Conservation (phyloP, 2,329 filamentous ascomycete genomes). For the Cercospora janseana region DNA sequence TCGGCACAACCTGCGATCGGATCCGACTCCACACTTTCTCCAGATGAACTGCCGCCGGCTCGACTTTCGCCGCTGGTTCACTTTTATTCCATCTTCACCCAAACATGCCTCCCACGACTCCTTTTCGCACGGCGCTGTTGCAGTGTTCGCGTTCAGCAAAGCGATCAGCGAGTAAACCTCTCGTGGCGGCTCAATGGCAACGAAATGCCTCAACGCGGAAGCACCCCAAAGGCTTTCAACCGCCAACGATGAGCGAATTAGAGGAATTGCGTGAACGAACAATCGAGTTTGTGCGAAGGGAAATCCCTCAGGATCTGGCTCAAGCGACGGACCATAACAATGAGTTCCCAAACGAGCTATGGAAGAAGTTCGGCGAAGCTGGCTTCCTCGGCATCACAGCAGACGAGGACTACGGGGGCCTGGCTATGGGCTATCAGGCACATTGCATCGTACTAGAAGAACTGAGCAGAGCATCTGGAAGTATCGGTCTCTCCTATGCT, state of each 20-base stretch:
- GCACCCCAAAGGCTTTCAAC: conserved; percentile 64
- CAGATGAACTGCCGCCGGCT: conserved; percentile 5
- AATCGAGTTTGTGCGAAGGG: conserved; percentile 82
- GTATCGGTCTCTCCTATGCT: conserved; percentile 84
- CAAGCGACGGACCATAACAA: conserved; percentile 80
- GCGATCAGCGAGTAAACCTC: conserved; percentile 9
- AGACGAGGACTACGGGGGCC: conserved; percentile 84
- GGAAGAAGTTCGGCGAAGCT: conserved; percentile 87
- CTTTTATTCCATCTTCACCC: conserved; percentile 8
- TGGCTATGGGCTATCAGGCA: conserved; percentile 93
- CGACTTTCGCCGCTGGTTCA: conserved; percentile 10
- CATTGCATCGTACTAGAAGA: conserved; percentile 97
- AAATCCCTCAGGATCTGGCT: conserved; percentile 81
- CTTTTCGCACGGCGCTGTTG: conserved; percentile 31
- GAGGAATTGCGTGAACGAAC: conserved; percentile 78
- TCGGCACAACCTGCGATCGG: conserved; percentile 3
- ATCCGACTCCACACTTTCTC: conserved; percentile 5
- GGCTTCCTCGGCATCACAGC: conserved; percentile 90
- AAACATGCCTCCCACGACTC: conserved; percentile 26
- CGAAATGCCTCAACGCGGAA: conserved; percentile 61
- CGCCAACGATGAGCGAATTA: conserved; percentile 70
- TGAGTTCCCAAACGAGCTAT: conserved; percentile 86
- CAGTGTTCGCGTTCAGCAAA: conserved; percentile 17
- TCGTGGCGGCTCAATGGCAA: conserved; percentile 22
- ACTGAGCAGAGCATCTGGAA: conserved; percentile 77